Conservation (phyloP, 2,329 filamentous ascomycete species). For the Trichoderma afroharzianum region DNA sequence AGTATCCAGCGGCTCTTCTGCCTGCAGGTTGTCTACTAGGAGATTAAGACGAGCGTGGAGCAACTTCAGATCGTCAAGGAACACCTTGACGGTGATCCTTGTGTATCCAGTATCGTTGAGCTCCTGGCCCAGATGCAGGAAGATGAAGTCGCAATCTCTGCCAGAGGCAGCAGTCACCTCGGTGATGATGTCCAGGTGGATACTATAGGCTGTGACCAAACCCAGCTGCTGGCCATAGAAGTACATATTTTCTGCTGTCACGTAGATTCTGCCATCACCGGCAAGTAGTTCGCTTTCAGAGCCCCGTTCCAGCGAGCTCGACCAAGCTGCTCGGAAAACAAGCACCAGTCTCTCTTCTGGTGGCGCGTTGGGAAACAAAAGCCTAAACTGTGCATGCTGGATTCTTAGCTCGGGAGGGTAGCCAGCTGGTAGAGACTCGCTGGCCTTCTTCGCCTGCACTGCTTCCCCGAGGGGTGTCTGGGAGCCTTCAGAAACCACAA, state of each 20-base stretch:
- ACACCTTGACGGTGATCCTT: conserved; percentile 84
- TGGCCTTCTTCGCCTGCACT: conserved; percentile 27
- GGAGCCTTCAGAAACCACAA: conserved; percentile 35
- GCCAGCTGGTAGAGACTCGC: conserved; percentile 62
- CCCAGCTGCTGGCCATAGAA: conserved; percentile 97
- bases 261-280: conserved; percentile 72
- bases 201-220: conserved; percentile 76
- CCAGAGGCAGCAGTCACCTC: conserved; percentile 90
- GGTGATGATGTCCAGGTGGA: conserved; percentile 71
- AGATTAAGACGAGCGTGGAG: conserved; percentile 82
- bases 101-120: conserved; percentile 61
- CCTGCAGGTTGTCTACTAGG: conserved; percentile 74
- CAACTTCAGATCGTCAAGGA: conserved; percentile 80
- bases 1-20: conserved; percentile 64
- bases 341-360: conserved; percentile 78
- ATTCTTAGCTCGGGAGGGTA: conserved; percentile 80
- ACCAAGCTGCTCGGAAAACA: conserved; percentile 90
- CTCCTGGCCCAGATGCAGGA: conserved; percentile 69
- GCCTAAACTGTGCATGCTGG: conserved; percentile 89
- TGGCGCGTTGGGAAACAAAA: conserved; percentile 80
- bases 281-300: conserved; percentile 47
- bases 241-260: conserved; percentile 83
- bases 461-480: conserved; percentile 29
- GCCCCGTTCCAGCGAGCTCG: conserved; percentile 45
- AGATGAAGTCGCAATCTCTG: conserved; percentile 88